Percentiles rank a stretch among this genome's conserved stretches.
These are phyloP conservation scores for Neohortaea acidophila DNA, from an alignment of 495 filamentous ascomycete genomes.

Conservation along the genomic window DNA sequence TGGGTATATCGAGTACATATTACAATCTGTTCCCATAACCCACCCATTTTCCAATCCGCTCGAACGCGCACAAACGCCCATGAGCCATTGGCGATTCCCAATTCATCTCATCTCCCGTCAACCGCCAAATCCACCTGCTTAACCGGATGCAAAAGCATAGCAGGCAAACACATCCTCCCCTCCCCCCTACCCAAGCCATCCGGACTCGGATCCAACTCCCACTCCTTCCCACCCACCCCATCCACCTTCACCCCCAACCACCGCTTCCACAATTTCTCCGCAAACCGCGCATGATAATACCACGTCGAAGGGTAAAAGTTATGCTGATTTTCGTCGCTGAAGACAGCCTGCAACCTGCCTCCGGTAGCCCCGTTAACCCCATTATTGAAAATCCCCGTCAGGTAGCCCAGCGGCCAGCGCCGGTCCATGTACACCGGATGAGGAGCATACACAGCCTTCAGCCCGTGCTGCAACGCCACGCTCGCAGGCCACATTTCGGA, in stretches of 20 bases:
- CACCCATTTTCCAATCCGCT: too few species aligned
- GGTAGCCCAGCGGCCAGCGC: constrained; percentile 65
- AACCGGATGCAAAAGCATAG: constrained; percentile 66
- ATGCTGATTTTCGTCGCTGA: constrained; percentile 66
- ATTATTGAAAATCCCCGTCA: constrained; percentile 71
- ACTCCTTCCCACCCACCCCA: constrained; percentile 72
- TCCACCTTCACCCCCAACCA: constrained; percentile 80
- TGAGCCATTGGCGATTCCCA: too few species aligned
- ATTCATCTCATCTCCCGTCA: constrained; percentile 29
- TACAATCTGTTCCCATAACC: too few species aligned
- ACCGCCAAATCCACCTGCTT: constrained; percentile 71
- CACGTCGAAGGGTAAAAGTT: constrained; percentile 80
- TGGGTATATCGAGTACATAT: too few species aligned
- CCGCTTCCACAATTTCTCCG: constrained; percentile 64
- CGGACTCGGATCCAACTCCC: constrained; percentile 47
- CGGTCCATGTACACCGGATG: constrained; percentile 88
- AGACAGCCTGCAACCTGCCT: constrained; percentile 58
- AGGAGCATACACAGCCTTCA: constrained; percentile 87
- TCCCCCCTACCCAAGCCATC: too few species aligned
- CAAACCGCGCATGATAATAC: constrained; percentile 87
- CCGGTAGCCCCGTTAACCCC: constrained; percentile 67
- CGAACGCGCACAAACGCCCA: too few species aligned
- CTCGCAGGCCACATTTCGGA: constrained; percentile 92
- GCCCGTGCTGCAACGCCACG: constrained; percentile 75
- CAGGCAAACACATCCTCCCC: constrained; percentile 37